Conservation (phyloP, 1,284 basidiomycete species). For the Chondrostereum purpureum region DNA sequence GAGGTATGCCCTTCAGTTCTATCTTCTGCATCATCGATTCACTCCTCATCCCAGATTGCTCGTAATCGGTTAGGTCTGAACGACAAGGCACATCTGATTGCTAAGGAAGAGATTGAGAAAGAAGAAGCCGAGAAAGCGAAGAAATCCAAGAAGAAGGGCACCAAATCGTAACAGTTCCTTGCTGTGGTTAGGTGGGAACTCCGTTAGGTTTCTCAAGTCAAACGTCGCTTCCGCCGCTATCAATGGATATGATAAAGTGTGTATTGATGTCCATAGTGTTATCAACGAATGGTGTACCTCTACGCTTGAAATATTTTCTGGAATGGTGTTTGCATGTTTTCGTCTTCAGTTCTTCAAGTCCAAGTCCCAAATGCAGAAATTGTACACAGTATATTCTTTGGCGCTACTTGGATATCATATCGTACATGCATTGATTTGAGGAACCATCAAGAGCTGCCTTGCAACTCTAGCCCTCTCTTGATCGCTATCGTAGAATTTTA, state of each 20-base stretch:
- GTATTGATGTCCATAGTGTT: too few species aligned
- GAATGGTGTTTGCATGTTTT: too few species aligned
- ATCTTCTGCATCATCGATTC: conserved; percentile 2
- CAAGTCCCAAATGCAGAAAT: too few species aligned
- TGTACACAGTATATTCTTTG: too few species aligned
- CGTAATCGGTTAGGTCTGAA: conserved; percentile 92
- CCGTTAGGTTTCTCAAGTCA: not conserved
- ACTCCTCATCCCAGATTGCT: conserved; percentile 56
- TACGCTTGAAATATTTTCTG: too few species aligned
- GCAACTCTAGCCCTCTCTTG: conserved; percentile 49
- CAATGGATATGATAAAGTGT: too few species aligned
- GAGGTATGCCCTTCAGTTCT: conserved; percentile 50
- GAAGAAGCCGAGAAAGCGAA: conserved; percentile 42
- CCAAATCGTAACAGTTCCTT: not conserved
- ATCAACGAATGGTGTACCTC: too few species aligned
- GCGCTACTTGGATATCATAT: too few species aligned
- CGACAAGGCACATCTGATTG: conserved; percentile 79
- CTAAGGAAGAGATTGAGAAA: conserved; percentile 64
- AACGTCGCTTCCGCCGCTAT: too few species aligned
- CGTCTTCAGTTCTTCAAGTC: too few species aligned
- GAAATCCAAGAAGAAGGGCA: conserved; percentile 19
- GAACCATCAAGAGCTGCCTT: too few species aligned
- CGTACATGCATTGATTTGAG: too few species aligned
- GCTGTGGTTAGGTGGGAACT: not conserved
- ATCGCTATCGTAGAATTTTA: conserved; percentile 35